Base-by-base conservation (phyloP, 1,284 basidiomycete species). In the Puccinia polysora region DNA sequence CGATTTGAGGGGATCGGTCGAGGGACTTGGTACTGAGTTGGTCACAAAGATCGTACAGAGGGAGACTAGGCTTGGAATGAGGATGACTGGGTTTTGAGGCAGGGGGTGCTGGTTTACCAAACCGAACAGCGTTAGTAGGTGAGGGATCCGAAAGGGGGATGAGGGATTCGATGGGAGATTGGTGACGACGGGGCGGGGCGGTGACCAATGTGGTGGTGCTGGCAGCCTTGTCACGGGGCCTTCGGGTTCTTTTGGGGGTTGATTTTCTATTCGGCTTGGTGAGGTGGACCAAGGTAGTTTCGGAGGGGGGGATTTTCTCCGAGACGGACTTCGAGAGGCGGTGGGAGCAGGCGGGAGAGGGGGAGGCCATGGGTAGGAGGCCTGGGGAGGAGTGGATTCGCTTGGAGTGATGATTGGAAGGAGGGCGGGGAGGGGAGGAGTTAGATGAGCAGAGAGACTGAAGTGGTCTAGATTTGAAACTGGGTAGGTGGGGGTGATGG, bases 391-490 rank as follows among this genome's bases (percentile, higher is more conserved):
- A 4, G 18, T 4, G 45, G 23, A 20, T 49, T n/a, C 23, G 18
- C 18, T 49, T 49, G 10, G 47, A 4, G 23, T 18, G 8, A 49
- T n/a, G 47, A 18, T 49, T 18, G 23, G 47, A n/a, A 10, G 47
- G 18, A 2, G 47, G 47, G 23, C 47, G 47, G 23, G 47, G 47
- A 49, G 47, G 47, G 23, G 47, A 49, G 23, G 18, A 49, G 23
- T 18, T 18, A 49, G 23, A 49, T 18, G 23, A 23, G 2, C 47
- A 23, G 23, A 49, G 18, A 10, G 23, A n/a, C 4, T 18, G 23
- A n/a, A 50, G 45, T 23, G 36, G 64, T 15, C 53, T 65, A 7
- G 64, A 65, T 65, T 49, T 49, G 23, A 23, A 49, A 10, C 18
- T 23, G 49, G 32, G 38, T 8, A 34, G 64, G 4, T 53, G 47